Conservation (phyloP, 305 asterid species). For the Rubia balearica region DNA sequence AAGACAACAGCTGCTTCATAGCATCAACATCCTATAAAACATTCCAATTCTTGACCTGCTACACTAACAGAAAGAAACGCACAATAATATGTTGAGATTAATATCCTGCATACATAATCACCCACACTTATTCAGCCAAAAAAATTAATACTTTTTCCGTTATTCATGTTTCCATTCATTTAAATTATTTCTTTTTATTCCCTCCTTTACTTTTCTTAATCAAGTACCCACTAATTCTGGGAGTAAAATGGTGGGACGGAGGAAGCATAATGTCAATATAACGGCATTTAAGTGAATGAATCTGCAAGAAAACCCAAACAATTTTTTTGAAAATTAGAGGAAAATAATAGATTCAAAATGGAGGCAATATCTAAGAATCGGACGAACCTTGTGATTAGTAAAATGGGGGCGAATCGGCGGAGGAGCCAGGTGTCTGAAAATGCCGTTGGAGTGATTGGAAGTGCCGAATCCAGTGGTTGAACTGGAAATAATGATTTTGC, state of each 20-base stretch:
- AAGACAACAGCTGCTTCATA: conserved; percentile 1
- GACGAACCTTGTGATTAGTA: conserved; percentile 35
- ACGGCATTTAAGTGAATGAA: too few relatives aligned
- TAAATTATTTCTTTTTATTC: too few relatives aligned
- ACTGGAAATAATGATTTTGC: conserved; percentile 35
- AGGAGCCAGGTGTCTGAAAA: conserved; percentile 29
- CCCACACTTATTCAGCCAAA: background rate
- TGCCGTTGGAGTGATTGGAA: conserved; percentile 32
- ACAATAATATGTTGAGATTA: background rate
- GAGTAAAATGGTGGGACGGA: too few relatives aligned
- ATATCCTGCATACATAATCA: background rate
- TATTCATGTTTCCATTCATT: background rate
- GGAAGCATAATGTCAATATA: too few relatives aligned
- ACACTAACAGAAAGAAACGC: background rate
- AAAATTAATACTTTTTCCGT: background rate
- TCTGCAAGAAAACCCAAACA: too few relatives aligned
- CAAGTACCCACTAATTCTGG: too few relatives aligned
- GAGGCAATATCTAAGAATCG: background rate
- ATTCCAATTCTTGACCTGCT: background rate
- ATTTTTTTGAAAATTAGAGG: too few relatives aligned
- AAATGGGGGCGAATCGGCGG: conserved; percentile 37
- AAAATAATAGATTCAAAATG: background rate
- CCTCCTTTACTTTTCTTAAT: too few relatives aligned
- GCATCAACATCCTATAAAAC: background rate
- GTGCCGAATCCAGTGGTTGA: conserved; percentile 23